Evolutionary conservation across 495 filamentous ascomycete species (phyloP).

Genomic region (Tirmania nivea): DNA sequence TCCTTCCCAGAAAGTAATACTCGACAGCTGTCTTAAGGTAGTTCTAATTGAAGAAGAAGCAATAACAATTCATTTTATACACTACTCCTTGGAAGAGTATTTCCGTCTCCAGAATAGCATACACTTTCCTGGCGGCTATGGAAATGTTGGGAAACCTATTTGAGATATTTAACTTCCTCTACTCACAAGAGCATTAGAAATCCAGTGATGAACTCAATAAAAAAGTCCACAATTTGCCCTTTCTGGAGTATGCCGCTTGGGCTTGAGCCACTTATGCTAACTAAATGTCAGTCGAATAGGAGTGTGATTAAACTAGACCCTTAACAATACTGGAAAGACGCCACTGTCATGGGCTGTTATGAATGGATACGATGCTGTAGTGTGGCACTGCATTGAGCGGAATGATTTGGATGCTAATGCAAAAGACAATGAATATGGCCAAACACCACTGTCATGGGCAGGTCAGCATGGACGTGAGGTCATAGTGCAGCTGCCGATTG

Average conservation of each 20-base stretch:
- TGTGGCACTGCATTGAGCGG: constrained; percentile 9
- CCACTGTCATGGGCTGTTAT: no score
- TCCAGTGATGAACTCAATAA: not conserved
- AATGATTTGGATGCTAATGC: constrained; percentile 5
- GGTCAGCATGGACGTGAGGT: no score
- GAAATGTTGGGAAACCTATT: not conserved
- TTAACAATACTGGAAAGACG: constrained; percentile 3
- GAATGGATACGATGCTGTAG: no score
- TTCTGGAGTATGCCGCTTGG: not conserved
- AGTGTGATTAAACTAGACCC: not conserved
- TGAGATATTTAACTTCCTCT: not conserved
- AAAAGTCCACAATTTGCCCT: not conserved
- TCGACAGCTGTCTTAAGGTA: constrained; percentile 4
- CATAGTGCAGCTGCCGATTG: no score
- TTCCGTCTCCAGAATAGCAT: not conserved
- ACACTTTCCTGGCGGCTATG: not conserved
- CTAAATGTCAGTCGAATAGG: not conserved
- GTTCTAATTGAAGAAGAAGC: constrained; percentile 2
- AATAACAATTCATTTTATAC: constrained; percentile 1
- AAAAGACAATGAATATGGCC: constrained; percentile 9
- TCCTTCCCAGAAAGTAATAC: not conserved
- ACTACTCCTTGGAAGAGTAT: constrained; percentile 1
- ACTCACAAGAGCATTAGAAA: not conserved
- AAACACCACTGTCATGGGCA: not conserved
- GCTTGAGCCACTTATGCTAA: not conserved